Evolutionary conservation across 495 filamentous ascomycete genomes (phyloP).

Genomic region (Lasiosphaeria ovina): DNA sequence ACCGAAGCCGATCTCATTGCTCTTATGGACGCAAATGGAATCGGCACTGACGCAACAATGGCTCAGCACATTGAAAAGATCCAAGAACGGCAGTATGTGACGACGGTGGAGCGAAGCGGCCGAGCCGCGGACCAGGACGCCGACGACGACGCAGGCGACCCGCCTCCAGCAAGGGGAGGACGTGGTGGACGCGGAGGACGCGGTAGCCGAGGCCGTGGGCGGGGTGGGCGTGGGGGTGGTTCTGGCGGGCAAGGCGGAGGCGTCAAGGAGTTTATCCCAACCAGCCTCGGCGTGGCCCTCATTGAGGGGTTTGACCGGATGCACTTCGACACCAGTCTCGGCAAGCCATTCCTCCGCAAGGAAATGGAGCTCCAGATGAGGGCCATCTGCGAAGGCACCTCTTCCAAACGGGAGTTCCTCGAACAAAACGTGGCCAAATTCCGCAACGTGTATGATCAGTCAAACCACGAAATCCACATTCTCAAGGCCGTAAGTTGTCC

Average conservation of each 20-base stretch:
- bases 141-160: slow-evolving; percentile 31
- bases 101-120: slow-evolving; percentile 51
- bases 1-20: slow-evolving; percentile 97
- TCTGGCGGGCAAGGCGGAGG: slow-evolving; percentile 45
- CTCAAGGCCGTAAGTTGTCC: slow-evolving; percentile 64
- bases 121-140: slow-evolving; percentile 26
- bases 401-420: slow-evolving; percentile 69
- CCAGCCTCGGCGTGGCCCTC: slow-evolving; percentile 81
- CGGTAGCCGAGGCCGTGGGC: slow-evolving; percentile 32
- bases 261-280: slow-evolving; percentile 86
- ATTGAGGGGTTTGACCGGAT: slow-evolving; percentile 93
- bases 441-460: slow-evolving; percentile 75
- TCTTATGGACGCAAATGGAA: slow-evolving; percentile 97
- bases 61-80: slow-evolving; percentile 97
- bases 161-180: slow-evolving; percentile 35
- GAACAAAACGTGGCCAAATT: slow-evolving; percentile 81
- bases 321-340: slow-evolving; percentile 82
- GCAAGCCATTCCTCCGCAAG: slow-evolving; percentile 96
- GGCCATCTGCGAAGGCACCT: slow-evolving; percentile 86
- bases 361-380: slow-evolving; percentile 97
- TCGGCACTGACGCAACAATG: slow-evolving; percentile 98
- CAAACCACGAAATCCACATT: slow-evolving; percentile 67
- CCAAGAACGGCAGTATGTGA: slow-evolving; percentile 82
- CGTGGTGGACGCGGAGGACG: slow-evolving; percentile 37
- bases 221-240: slow-evolving; percentile 41